Evolutionary conservation across 495 filamentous ascomycete genomes (phyloP).

Genomic region (Hypomontagnella monticulosa): DNA sequence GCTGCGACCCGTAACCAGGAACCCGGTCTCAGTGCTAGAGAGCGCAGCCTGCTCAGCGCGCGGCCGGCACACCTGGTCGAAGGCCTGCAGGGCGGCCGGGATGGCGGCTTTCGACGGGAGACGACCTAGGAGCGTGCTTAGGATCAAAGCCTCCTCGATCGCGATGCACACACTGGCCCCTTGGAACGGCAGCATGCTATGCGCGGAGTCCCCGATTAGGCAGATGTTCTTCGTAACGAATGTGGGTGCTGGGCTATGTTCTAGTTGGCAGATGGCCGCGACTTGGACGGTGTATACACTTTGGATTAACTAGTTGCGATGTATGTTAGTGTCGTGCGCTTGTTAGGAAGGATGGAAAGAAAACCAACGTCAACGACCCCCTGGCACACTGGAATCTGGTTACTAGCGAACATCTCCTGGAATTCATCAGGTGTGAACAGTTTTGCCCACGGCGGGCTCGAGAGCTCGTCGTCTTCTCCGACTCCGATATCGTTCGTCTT

Average conservation of each 20-base stretch:
- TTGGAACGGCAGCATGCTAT: constrained; percentile 40
- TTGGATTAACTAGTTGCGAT: constrained; percentile 30
- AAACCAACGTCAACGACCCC: constrained; percentile 43
- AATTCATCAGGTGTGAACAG: constrained; percentile 46
- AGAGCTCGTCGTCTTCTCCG: constrained; percentile 12
- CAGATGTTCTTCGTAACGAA: constrained; percentile 39
- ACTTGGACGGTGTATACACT: constrained; percentile 46
- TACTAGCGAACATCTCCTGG: constrained; percentile 33
- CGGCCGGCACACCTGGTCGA: constrained; percentile 41
- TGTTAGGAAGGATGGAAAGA: not conserved
- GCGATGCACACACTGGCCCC: constrained; percentile 29
- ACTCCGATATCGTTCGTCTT: constrained; percentile 9
- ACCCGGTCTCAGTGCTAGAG: constrained; percentile 26
- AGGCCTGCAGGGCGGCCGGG: constrained; percentile 41
- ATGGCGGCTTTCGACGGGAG: constrained; percentile 33
- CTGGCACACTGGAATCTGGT: constrained; percentile 32
- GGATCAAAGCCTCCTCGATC: constrained; percentile 40
- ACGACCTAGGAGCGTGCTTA: constrained; percentile 37
- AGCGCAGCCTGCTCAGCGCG: constrained; percentile 35
- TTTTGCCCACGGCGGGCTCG: constrained; percentile 35
- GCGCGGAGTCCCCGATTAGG: constrained; percentile 42
- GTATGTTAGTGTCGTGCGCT: not conserved
- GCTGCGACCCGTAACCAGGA: constrained; percentile 32
- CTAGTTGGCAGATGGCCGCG: constrained; percentile 36
- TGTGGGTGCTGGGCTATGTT: constrained; percentile 38